These are phyloP conservation scores for Acanthamoeba sp. DNA, from an alignment of 208 protist genomes.

Conservation along the genomic window DNA sequence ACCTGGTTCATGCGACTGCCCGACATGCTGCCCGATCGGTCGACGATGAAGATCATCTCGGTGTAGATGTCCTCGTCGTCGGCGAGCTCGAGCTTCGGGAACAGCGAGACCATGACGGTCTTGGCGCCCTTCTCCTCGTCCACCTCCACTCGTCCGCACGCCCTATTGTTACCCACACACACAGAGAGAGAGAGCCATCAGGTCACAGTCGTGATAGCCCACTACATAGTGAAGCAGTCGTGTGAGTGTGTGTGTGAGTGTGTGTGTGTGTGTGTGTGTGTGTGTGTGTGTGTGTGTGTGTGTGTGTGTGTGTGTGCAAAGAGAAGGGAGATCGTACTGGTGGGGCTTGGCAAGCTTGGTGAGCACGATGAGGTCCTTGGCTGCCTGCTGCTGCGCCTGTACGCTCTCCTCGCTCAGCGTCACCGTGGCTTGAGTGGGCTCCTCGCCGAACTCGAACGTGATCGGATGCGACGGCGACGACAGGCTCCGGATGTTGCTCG, in stretches of 20 bases:
- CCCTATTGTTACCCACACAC: background rate
- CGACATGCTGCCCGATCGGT: slow-evolving; percentile 78
- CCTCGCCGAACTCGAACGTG: slow-evolving; percentile 51
- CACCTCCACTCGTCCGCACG: slow-evolving; percentile 58
- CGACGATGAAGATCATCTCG: slow-evolving; percentile 78
- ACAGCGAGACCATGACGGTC: slow-evolving; percentile 72
- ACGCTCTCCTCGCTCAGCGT: background rate
- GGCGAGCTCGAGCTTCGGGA: slow-evolving; percentile 68
- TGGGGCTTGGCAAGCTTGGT: slow-evolving; percentile 68
- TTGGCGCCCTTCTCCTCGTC: slow-evolving; percentile 68
- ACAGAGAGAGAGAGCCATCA: too few relatives aligned
- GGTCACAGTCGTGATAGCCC: background rate
- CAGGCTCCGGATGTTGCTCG: background rate
- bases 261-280: too few relatives aligned
- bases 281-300: too few relatives aligned
- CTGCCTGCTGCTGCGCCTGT: background rate
- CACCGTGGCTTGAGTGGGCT: slow-evolving; percentile 37
- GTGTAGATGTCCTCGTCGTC: slow-evolving; percentile 76
- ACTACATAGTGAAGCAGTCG: too few relatives aligned
- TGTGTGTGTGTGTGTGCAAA: background rate
- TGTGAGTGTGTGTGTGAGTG: too few relatives aligned
- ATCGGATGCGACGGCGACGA: slow-evolving; percentile 50
- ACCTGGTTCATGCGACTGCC: slow-evolving; percentile 72
- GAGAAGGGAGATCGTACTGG: background rate
- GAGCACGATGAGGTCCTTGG: slow-evolving; percentile 67